Evolutionary conservation across 768 basidiomycete genomes (phyloP), one percentile per base, ranked within the genome.

Genomic region (Tulasnella sp.): DNA sequence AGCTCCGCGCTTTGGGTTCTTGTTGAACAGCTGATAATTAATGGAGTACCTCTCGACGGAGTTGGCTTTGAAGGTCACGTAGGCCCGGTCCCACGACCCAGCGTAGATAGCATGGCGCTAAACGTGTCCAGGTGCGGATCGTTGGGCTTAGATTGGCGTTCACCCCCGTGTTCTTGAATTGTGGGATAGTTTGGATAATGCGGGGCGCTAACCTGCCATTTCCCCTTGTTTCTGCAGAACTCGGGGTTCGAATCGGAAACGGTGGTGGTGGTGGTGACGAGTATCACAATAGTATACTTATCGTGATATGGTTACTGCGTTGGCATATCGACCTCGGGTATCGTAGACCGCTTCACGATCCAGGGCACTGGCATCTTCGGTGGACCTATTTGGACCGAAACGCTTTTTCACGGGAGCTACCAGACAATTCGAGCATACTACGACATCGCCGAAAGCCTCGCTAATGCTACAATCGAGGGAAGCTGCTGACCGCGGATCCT

Each of bases 101-200:
- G 1, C 23, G 35, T 39, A 23, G 26, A 29, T 4, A n/a, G 23
- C 82, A 32, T 91, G 72, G 84, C 87, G 76, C 82, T 85, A 1
- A 88, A 88, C 79, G 83, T 90, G 77, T 81, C 86, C 79, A 84
- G 86, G 71, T 88, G 91, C 81, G 86, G 88, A 16, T 86, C 87
- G 15, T 87, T 91, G 37, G 90, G 91, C 6, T 84, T 91, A 55
- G 90, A 91, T 80, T 88, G 91, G 90, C 90, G 13, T 88, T 91
- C 80, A 92, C 91, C 5, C 40, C 40, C 44, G n/a, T 15, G 72
- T 73, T 4, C 15, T 23, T 29, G 29, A 4, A 39, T 37, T 16
- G 3, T 35, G 3, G 2, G 23, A 26, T 2, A 13, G 2, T 11
- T 20, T 26, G 3, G n/a, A 10, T 39, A 7, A n/a, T 13, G 5